Conservation (phyloP, 768 basidiomycete species). For the Pleurotus tuoliensis region DNA sequence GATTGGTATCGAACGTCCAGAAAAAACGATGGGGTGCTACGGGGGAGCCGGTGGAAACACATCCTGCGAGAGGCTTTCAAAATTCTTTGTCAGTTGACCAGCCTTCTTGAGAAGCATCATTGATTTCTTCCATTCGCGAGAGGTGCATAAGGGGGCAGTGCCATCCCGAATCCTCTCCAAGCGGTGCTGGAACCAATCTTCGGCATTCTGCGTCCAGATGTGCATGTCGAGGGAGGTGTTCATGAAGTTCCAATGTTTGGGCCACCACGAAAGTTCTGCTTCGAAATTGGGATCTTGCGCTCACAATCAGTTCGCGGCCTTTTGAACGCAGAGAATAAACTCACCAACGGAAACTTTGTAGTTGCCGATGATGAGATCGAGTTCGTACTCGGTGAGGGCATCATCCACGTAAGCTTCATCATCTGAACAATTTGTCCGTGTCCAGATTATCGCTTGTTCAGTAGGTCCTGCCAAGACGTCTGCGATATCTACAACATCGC, state of each 20-base stretch:
- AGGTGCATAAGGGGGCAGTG: background rate
- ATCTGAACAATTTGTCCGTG: background rate
- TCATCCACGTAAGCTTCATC: conserved; percentile 17
- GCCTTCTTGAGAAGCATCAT: background rate
- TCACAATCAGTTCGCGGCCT: background rate
- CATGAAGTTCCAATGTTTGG: conserved; percentile 10
- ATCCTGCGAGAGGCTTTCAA: too few relatives aligned
- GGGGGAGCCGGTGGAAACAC: too few relatives aligned
- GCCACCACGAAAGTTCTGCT: conserved; percentile 15
- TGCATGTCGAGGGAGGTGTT: conserved; percentile 11
- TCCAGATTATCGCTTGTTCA: conserved; percentile 5
- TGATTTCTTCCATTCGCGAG: conserved; percentile 1
- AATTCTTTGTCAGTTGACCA: background rate
- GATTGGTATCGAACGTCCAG: too few relatives aligned
- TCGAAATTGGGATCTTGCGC: background rate
- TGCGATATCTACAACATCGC: conserved; percentile 7
- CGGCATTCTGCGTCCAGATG: conserved; percentile 15
- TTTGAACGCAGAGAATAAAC: background rate
- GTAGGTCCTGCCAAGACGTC: conserved; percentile 17
- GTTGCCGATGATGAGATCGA: conserved; percentile 18
- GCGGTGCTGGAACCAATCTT: conserved; percentile 15
- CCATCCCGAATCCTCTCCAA: background rate
- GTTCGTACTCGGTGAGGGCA: conserved; percentile 15
- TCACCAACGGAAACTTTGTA: conserved; percentile 18
- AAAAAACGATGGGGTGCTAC: too few relatives aligned